These are phyloP conservation scores for Podaxis mareebaensis DNA, from an alignment of 768 basidiomycete species.

Conservation along the genomic window DNA sequence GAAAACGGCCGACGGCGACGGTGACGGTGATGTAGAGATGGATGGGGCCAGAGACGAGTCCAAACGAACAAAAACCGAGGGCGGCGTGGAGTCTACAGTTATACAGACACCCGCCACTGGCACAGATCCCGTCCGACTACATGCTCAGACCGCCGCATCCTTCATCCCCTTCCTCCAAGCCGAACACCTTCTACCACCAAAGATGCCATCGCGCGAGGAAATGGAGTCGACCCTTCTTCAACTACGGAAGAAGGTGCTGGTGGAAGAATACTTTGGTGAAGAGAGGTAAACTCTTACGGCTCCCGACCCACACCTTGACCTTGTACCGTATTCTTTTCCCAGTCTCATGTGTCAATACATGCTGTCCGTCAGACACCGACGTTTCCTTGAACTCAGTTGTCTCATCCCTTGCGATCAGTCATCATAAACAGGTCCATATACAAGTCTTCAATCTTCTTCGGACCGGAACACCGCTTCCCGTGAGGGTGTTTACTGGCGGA, in stretches of 20 bases:
- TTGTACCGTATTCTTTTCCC: conserved; percentile 16
- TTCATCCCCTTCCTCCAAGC: conserved; percentile 76
- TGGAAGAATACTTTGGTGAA: conserved; percentile 70
- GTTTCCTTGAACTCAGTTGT: background rate
- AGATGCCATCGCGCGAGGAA: conserved; percentile 72
- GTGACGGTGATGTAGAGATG: conserved; percentile 44
- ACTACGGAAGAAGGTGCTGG: conserved; percentile 76
- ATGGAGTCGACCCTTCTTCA: conserved; percentile 77
- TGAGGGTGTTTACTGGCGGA: no score
- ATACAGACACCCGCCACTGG: conserved; percentile 26
- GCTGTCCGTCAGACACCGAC: background rate
- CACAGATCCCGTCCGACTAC: conserved; percentile 32
- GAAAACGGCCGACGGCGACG: conserved; percentile 51
- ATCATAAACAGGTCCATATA: no score
- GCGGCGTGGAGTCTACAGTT: conserved; percentile 21
- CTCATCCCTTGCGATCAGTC: background rate
- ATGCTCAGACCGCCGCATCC: conserved; percentile 63
- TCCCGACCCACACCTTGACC: conserved; percentile 5
- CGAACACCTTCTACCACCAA: conserved; percentile 73
- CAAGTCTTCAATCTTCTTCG: no score
- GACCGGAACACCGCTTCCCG: no score
- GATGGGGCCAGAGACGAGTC: conserved; percentile 30
- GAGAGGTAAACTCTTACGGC: conserved; percentile 22
- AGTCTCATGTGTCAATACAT: background rate
- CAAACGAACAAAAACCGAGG: conserved; percentile 34